A percentile compares a stretch with the other conserved stretches of the same genome.
phyloP scores from a whole-genome alignment of 768 basidiomycete species.

The Piloderma croceum region DNA sequence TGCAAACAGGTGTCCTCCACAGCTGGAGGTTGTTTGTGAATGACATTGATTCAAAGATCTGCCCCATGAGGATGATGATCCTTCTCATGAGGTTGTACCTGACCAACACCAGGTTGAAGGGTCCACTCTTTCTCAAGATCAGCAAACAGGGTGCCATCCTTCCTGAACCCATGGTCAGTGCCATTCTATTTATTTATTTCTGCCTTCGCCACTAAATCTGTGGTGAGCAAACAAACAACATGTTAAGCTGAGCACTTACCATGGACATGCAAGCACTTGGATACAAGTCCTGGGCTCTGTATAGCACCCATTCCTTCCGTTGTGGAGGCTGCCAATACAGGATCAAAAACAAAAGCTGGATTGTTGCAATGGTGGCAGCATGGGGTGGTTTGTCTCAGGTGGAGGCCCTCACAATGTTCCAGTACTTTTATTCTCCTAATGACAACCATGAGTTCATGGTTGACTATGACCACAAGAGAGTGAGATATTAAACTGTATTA shows the following conservation, averaged over 20 bases:
- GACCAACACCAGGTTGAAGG: background rate
- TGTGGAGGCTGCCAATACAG: slow-evolving; percentile 17
- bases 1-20: slow-evolving; percentile 13
- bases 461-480: slow-evolving; percentile 13
- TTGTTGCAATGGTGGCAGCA: slow-evolving; percentile 12
- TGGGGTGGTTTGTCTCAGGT: slow-evolving; percentile 21
- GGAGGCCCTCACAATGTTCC: slow-evolving; percentile 15
- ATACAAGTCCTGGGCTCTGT: slow-evolving; percentile 14
- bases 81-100: slow-evolving; percentile 10
- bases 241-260: slow-evolving; percentile 9
- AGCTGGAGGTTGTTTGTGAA: slow-evolving; percentile 14
- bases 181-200: background rate
- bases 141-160: too few relatives aligned
- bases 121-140: slow-evolving; percentile 12
- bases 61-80: slow-evolving; percentile 14
- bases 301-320: slow-evolving; percentile 18
- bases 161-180: too few relatives aligned
- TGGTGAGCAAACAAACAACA: slow-evolving; percentile 5
- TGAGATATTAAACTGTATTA: background rate
- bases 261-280: slow-evolving; percentile 12
- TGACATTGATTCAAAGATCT: slow-evolving; percentile 14
- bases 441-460: slow-evolving; percentile 15
- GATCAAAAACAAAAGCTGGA: slow-evolving; percentile 8
- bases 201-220: background rate
- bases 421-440: slow-evolving; percentile 15